phyloP scores from a whole-genome alignment of 148 eudicot species.

The Arbutus unedo region DNA sequence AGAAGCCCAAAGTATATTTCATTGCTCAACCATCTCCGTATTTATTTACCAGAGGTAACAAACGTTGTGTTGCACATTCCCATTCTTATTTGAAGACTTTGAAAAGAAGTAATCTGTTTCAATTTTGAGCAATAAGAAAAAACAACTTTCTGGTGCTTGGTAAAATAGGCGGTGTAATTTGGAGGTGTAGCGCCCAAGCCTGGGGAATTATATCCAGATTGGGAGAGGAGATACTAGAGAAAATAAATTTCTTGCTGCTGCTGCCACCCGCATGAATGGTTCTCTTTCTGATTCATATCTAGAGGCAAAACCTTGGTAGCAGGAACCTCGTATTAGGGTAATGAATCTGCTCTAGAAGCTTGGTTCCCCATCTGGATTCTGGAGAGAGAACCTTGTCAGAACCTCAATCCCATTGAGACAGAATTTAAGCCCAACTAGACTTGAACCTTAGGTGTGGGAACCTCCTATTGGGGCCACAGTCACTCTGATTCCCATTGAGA shows the following conservation, averaged over 20 bases:
- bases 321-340: neutral
- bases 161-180: neutral
- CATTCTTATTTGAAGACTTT: neutral
- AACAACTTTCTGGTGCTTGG: neutral
- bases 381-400: neutral
- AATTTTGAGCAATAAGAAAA: neutral
- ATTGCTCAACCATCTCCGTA: conserved; percentile 93
- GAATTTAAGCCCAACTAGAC: neutral
- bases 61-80: conserved; percentile 11
- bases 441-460: neutral
- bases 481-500: neutral
- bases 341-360: neutral
- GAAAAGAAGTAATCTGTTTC: neutral
- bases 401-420: neutral
- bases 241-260: neutral
- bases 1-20: conserved; percentile 99
- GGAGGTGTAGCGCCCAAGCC: conserved; percentile 2
- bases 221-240: neutral
- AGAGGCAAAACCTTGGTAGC: neutral
- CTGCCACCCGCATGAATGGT: neutral
- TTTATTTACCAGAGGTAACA: conserved; percentile 95
- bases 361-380: neutral
- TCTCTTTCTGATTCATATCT: neutral
- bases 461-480: neutral
- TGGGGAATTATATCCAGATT: neutral